Base-by-base conservation (phyloP, 768 basidiomycete genomes). In the Suillus subluteus region DNA sequence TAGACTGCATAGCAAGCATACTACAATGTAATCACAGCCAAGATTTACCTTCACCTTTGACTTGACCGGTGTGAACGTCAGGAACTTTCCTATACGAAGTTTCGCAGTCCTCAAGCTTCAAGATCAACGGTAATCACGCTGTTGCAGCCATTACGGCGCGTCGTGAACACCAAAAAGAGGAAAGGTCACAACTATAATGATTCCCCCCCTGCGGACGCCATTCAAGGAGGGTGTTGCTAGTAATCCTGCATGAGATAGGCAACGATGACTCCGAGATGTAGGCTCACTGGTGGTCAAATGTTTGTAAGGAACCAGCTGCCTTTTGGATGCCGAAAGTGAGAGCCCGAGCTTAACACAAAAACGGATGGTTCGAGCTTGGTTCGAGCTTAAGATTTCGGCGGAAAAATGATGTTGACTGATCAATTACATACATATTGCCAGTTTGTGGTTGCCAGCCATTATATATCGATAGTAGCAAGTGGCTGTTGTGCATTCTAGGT, bases 401-500 rank as follows among this genome's bases (percentile, higher is more conserved):
- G 73, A 84, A 84, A 58, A 75, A 75, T 37, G 83, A 68, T 44
- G 75, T 75, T 30, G 72, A 70, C 0, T 3, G 5, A 15, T 52
- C 23, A 15, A 26, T 50, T 26, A 13, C 48, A 26, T 15, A 15
- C 23, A 15, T 52, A 52, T 52, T 26, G 13, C 15, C 15, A 52
- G 26, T 52, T 15, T 3, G 23, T 16, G 3, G 50, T 50, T 26
- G 23, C 50, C 23, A 26, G 13, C 48, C 2, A 50, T 50, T 13
- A 26, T 50, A 50, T 83, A 67, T 87, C 86, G 21, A 79, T 79
- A 0, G 86, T 79, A 0, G 85, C 86, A 32, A 80, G 74, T 11
- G 80, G 79, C 69, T 85, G 78, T 63, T 82, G 48, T 23, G 81
- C 73, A 70, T 86, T 84, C 58, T 72, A 75, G 2, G 77, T 69